Evolutionary conservation across 768 basidiomycete species (phyloP), one percentile per base, ranked within the genome.

Genomic region (Auricularia cornea): DNA sequence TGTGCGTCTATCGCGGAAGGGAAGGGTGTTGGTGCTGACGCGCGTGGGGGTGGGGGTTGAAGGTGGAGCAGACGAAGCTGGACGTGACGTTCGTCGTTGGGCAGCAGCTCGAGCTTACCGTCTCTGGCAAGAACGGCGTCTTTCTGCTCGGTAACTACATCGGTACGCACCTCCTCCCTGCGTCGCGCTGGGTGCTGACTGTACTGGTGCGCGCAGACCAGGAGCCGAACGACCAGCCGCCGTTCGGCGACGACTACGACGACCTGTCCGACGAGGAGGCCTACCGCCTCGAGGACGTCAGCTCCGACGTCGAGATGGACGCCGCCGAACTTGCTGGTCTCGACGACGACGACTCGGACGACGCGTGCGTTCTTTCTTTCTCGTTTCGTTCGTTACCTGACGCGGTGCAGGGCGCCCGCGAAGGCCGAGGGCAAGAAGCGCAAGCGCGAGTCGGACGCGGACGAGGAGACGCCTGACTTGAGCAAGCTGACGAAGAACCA

Each of bases 401-500:
- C n/a, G n/a, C n/a, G n/a, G n/a, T n/a, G n/a, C n/a, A n/a, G n/a
- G n/a, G n/a, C n/a, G n/a, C n/a, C n/a, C n/a, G n/a, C 61, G 60
- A 69, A 70, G 63, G 12, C 56, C 3, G 68, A 67, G 16, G 68
- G 70, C 40, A 77, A 80, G 60, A 95, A 95, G 74, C 90, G 92
- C 62, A 73, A 84, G 65, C 8, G 33, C 59, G 90, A 88, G 29
- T 80, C 81, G 4, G 85, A 90, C 30, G 78, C 71, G 3, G 71
- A 71, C 71, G 80, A 82, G 26, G 74, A 28, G 54, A 57, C 26
- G 54, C 54, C 44, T 18, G 44, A 48, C 44, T 20, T 48, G 44
- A 48, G 44, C 54, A 57, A 57, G 54, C 54, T 57, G n/a, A 28
- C 23, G 10, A 57, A 57, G 65, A 67, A 71, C 48, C 73, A 77